Base-by-base conservation (phyloP, 2,329 filamentous ascomycete genomes). In the Neonectria neomacrospora region DNA sequence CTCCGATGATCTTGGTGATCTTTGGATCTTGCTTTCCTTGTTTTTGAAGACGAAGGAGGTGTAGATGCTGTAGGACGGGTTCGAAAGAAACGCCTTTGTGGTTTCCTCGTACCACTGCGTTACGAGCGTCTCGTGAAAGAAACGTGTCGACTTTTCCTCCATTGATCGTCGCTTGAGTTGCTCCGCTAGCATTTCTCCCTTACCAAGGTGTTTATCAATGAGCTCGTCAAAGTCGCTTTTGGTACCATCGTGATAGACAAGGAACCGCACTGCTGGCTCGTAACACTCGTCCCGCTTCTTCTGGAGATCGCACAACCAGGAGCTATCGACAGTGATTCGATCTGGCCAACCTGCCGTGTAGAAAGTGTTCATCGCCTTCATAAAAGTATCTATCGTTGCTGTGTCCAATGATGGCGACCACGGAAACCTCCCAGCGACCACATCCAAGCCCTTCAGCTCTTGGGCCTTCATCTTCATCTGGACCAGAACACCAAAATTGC, bases 401-500 rank as follows among this genome's bases (percentile, higher is more conserved):
- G 22, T 10, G 3, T 44, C 9, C 52, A 50, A 10, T 6, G 44
- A 10, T 48, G 45, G 45, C 3, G 45, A 63, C 75, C 74, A 77
- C 0, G 51, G 65, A 22, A 68, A 75, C 23, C 68, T 65, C 1
- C 74, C 75, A 7, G 71, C 70, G 1, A 75, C 71, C 0, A 78
- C 65, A 2, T 34, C 28, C 0, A 28, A 0, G 6, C 58, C 42
- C 0, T 30, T 20, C 0, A 76, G 63, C 4, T 69, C 7, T 10
- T 71, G 45, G 26, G 76, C 37, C 2, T 56, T 45, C 20, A 78
- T 32, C 56, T 75, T 77, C 63, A 78, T 68, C 22, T 76, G 14
- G 0, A 73, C 71, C 0, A 80, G 64, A 2, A 82, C 75, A 0
- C 80, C 80, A 28, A 78, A 82, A 3, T 80, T 82, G 2, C 77